phyloP scores from a whole-genome alignment of 306 rosid genomes.

The Vigna unguiculata region DNA sequence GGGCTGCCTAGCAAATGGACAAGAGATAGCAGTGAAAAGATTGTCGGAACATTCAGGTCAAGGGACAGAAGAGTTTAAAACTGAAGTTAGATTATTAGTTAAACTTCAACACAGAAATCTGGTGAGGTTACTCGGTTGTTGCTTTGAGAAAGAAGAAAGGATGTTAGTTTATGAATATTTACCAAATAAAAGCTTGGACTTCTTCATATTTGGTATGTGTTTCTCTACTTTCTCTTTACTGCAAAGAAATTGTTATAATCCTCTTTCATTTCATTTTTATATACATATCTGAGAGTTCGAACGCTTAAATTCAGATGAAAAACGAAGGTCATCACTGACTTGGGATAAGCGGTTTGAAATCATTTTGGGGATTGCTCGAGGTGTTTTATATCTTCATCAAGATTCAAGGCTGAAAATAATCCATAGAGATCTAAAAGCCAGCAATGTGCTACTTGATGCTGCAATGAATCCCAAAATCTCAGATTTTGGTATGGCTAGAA shows the following conservation, averaged over 20 bases:
- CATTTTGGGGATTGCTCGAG: conserved; percentile 49
- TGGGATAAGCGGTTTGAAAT: conserved; percentile 46
- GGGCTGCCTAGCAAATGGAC: conserved; percentile 54
- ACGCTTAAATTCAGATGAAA: conserved; percentile 11
- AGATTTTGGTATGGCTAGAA: conserved; percentile 60
- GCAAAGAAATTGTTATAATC: not conserved
- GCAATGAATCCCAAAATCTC: conserved; percentile 54
- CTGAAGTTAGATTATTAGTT: conserved; percentile 41
- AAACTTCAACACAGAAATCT: conserved; percentile 53
- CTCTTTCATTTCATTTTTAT: not conserved
- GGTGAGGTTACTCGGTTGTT: conserved; percentile 47
- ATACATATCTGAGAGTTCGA: not conserved
- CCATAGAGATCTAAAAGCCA: conserved; percentile 55
- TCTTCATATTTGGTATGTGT: conserved; percentile 51
- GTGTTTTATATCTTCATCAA: conserved; percentile 55
- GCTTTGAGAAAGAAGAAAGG: conserved; percentile 51
- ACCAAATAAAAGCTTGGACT: conserved; percentile 62
- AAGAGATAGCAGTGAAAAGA: conserved; percentile 61
- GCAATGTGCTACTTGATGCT: conserved; percentile 53
- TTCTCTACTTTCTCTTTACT: not conserved
- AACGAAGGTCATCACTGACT: conserved; percentile 33
- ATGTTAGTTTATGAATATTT: conserved; percentile 54
- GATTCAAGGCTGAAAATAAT: conserved; percentile 56
- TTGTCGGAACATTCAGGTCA: conserved; percentile 45
- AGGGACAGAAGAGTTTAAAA: conserved; percentile 49